A percentile compares a stretch with the other conserved stretches of the same genome.
Evolutionary conservation across 192 early-diverging fungal genomes (phyloP).

Genomic region (Chytriomyces sp.): DNA sequence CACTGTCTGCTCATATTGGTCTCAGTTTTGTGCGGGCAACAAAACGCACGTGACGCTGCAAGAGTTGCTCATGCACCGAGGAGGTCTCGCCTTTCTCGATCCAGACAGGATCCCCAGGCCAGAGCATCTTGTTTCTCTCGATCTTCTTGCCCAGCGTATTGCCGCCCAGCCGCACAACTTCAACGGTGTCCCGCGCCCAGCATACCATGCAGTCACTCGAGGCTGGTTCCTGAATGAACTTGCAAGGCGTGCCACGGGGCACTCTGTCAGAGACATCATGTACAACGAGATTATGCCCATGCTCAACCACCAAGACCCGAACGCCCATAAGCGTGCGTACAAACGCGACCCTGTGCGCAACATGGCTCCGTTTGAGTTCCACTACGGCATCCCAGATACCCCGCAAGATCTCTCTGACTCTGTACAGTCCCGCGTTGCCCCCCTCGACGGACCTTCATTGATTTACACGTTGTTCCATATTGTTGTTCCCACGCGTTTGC

Average conservation of each 20-base stretch:
- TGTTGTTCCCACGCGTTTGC: slow-evolving; percentile 48
- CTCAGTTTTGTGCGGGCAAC: slow-evolving; percentile 73
- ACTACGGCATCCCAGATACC: slow-evolving; percentile 49
- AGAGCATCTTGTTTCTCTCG: slow-evolving; percentile 54
- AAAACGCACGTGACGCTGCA: slow-evolving; percentile 72
- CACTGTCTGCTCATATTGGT: slow-evolving; percentile 67
- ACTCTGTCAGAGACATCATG: slow-evolving; percentile 66
- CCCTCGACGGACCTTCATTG: slow-evolving; percentile 53
- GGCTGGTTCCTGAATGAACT: slow-evolving; percentile 80
- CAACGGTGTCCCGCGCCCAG: slow-evolving; percentile 50
- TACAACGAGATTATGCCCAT: slow-evolving; percentile 60
- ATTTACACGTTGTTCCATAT: slow-evolving; percentile 55
- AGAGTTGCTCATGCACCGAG: slow-evolving; percentile 66
- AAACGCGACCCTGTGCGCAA: background rate
- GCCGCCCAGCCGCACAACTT: slow-evolving; percentile 72
- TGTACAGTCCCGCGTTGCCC: slow-evolving; percentile 42
- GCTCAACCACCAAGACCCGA: slow-evolving; percentile 25
- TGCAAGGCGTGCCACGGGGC: slow-evolving; percentile 64
- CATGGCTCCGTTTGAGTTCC: slow-evolving; percentile 49
- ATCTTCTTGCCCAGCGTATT: slow-evolving; percentile 55
- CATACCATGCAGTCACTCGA: slow-evolving; percentile 69
- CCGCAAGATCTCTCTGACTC: slow-evolving; percentile 16
- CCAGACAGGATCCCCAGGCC: slow-evolving; percentile 44
- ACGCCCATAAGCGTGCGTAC: slow-evolving; percentile 24
- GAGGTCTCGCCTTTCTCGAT: slow-evolving; percentile 69